Conservation (phyloP, 2,329 filamentous ascomycete species). For the Mollisia scopiformis region DNA sequence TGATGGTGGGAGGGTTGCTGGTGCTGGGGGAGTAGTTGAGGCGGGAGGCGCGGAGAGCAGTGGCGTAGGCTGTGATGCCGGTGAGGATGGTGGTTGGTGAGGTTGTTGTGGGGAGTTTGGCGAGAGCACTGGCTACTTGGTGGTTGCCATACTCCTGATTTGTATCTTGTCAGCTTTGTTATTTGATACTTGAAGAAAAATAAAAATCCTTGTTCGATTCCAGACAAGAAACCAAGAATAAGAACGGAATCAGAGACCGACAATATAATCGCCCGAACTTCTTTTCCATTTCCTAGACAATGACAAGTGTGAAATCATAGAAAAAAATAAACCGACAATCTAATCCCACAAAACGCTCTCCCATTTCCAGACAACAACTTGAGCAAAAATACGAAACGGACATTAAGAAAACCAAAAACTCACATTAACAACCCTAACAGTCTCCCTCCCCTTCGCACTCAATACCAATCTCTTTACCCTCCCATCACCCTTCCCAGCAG, state of each 20-base stretch:
- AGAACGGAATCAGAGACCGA: no score
- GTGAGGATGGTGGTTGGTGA: not conserved
- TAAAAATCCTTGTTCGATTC: no score
- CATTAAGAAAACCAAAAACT: not conserved
- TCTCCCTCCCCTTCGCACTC: constrained; percentile 20
- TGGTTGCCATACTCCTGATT: constrained; percentile 5
- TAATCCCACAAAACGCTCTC: no score
- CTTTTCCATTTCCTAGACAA: not conserved
- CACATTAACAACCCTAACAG: constrained; percentile 24
- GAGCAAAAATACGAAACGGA: no score
- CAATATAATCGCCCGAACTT: no score
- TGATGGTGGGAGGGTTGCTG: not conserved
- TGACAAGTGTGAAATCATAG: not conserved
- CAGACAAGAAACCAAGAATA: no score
- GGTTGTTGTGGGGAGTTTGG: constrained; percentile 7
- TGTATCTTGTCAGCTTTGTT: not conserved
- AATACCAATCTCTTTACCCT: constrained; percentile 18
- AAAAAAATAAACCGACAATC: no score
- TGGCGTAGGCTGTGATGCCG: constrained; percentile 5
- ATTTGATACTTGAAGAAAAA: no score
- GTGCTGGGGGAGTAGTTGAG: not conserved
- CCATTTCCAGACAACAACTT: not conserved
- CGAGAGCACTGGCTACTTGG: constrained; percentile 27
- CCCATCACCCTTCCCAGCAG: not conserved
- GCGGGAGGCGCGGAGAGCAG: not conserved